A percentile compares a stretch with the other conserved stretches of the same genome.
phyloP scores from a whole-genome alignment of 768 basidiomycete species.

The Hortiboletus campestris region DNA sequence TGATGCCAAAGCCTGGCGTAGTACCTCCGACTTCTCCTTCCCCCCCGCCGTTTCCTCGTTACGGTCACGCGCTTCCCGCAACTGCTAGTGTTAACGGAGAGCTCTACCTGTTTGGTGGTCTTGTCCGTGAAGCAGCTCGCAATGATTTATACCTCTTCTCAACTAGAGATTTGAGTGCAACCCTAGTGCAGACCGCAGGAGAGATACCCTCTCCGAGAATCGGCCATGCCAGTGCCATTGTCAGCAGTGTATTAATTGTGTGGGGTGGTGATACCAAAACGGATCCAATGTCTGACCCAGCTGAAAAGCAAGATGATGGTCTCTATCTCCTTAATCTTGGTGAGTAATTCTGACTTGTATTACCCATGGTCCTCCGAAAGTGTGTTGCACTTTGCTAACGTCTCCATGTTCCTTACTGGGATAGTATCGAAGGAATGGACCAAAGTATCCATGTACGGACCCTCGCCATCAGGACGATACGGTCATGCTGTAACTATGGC shows the following conservation, averaged over 20 bases:
- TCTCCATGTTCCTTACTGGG: background rate
- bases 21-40: conserved; percentile 67
- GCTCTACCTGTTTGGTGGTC: conserved; percentile 94
- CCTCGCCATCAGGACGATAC: conserved; percentile 84
- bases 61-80: conserved; percentile 89
- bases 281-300: conserved; percentile 54
- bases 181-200: conserved; percentile 82
- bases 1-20: conserved; percentile 62
- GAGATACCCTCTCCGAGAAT: conserved; percentile 87
- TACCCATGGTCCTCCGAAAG: background rate
- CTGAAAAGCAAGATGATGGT: conserved; percentile 86
- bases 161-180: conserved; percentile 73
- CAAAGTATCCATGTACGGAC: conserved; percentile 71
- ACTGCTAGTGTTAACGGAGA: conserved; percentile 78
- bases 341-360: conserved; percentile 39
- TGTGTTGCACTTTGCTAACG: conserved; percentile 2
- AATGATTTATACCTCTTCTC: conserved; percentile 95
- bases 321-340: conserved; percentile 93
- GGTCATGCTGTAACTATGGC: conserved; percentile 95
- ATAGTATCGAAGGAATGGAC: conserved; percentile 96
- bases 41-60: conserved; percentile 91
- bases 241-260: conserved; percentile 92
- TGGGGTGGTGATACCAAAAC: conserved; percentile 99
- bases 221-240: conserved; percentile 95
- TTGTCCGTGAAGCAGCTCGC: conserved; percentile 83